phyloP scores from a whole-genome alignment of 1,139 yeast species.

The Suhomyces bokatorum region DNA sequence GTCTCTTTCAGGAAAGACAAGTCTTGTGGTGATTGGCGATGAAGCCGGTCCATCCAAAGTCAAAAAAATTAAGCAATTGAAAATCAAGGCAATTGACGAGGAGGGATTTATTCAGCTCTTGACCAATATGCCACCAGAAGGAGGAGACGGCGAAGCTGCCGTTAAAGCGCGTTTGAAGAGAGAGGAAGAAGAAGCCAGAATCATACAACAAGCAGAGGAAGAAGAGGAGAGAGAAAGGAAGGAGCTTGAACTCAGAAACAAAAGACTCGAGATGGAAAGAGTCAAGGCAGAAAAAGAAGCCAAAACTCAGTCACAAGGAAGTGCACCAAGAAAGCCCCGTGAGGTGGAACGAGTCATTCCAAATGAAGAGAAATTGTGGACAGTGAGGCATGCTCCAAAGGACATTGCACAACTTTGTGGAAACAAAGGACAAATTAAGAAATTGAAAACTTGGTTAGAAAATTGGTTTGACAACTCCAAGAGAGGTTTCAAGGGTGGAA shows the following conservation, averaged over 20 bases:
- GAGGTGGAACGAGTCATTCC: conserved; percentile 31
- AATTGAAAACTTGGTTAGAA: conserved; percentile 70
- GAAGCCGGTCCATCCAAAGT: conserved; percentile 98
- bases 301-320: not conserved
- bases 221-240: conserved; percentile 25
- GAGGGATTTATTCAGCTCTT: conserved; percentile 80
- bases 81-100: conserved; percentile 81
- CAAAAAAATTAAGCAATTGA: conserved; percentile 68
- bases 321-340: conserved; percentile 15
- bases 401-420: conserved; percentile 81
- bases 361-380: conserved; percentile 75
- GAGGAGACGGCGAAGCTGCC: conserved; percentile 82
- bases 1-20: conserved; percentile 82
- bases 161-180: conserved; percentile 68
- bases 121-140: conserved; percentile 83
- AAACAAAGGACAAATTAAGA: conserved; percentile 72
- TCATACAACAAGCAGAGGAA: conserved; percentile 50
- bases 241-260: conserved; percentile 17
- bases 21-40: conserved; percentile 86
- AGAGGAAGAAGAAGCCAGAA: conserved; percentile 60
- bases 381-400: conserved; percentile 88
- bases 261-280: conserved; percentile 4
- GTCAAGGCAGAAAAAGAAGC: not conserved
- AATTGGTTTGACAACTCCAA: conserved; percentile 68
- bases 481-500: conserved; percentile 56